Percentiles rank a stretch among this genome's conserved stretches.
Conservation (phyloP, 208 protist species). For the Trypanosoma rangeli region DNA sequence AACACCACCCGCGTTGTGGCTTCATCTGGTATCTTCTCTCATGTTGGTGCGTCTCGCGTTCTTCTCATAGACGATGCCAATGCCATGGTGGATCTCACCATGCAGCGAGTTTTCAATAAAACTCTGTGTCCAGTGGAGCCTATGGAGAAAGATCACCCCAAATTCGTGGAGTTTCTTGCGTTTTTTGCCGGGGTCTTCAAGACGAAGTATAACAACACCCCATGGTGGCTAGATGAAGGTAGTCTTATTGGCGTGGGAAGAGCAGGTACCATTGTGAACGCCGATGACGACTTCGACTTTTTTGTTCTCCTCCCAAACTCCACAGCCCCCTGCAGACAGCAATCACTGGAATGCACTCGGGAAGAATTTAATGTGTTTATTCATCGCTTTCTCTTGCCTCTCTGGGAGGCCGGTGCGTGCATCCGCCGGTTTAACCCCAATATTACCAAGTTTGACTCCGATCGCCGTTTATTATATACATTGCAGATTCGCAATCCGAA, state of each 20-base stretch:
- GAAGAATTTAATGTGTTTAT: constrained; percentile 28
- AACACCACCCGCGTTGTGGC: not conserved
- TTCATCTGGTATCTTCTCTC: not conserved
- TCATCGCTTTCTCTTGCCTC: constrained; percentile 23
- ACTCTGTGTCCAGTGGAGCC: constrained; percentile 8
- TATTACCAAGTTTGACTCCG: constrained; percentile 23
- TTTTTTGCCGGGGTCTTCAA: constrained; percentile 19
- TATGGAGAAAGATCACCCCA: not conserved
- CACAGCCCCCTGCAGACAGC: constrained; percentile 14
- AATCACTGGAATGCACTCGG: constrained; percentile 17
- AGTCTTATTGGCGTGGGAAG: constrained; percentile 30
- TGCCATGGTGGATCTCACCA: constrained; percentile 16
- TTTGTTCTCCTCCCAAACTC: constrained; percentile 30
- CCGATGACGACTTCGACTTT: constrained; percentile 44
- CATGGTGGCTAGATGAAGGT: constrained; percentile 38
- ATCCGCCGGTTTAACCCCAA: constrained; percentile 32
- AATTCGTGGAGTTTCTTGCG: constrained; percentile 12
- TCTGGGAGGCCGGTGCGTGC: constrained; percentile 28
- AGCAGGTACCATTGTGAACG: constrained; percentile 26
- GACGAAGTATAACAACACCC: constrained; percentile 22
- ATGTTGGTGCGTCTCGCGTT: not conserved
- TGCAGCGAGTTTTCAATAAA: not conserved
- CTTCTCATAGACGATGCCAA: not conserved
- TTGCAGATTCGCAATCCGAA: constrained; percentile 20
- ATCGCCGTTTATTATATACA: constrained; percentile 26